A percentile compares a stretch with the other conserved stretches of the same genome.
Evolutionary conservation across 306 rosid species (phyloP).

Genomic region (Ammopiptanthus mongolicus): DNA sequence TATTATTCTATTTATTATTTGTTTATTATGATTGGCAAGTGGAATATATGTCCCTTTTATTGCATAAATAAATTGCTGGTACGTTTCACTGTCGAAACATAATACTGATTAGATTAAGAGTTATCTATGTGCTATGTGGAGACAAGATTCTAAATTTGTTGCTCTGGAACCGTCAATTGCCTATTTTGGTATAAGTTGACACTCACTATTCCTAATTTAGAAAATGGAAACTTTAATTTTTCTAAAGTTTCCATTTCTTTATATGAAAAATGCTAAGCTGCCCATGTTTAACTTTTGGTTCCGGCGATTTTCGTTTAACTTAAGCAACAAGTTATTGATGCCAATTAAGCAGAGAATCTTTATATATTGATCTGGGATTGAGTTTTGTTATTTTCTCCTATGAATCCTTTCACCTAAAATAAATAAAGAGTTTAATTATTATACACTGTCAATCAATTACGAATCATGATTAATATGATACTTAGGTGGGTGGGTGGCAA

Average conservation of each 20-base stretch:
- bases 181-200: constrained; percentile 15
- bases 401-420: no score
- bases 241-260: neutral
- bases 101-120: neutral
- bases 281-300: neutral
- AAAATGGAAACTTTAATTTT: neutral
- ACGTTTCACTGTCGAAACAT: neutral
- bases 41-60: constrained; percentile 13
- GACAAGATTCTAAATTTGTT: constrained; percentile 15
- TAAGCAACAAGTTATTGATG: constrained; percentile 3
- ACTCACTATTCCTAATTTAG: constrained; percentile 13
- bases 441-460: no score
- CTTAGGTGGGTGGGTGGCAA: no score
- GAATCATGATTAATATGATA: no score
- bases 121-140: constrained; percentile 8
- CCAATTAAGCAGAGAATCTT: constrained; percentile 1
- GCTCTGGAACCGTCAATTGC: neutral
- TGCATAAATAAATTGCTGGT: neutral
- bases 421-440: no score
- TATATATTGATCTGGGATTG: neutral
- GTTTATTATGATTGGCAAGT: neutral
- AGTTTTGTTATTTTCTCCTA: no score
- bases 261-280: neutral
- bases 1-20: neutral
- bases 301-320: neutral